A percentile compares a stretch with the other conserved stretches of the same genome.
These are phyloP conservation scores for Mortierella sp. DNA, from an alignment of 371 early-diverging fungal genomes.

Conservation along the genomic window DNA sequence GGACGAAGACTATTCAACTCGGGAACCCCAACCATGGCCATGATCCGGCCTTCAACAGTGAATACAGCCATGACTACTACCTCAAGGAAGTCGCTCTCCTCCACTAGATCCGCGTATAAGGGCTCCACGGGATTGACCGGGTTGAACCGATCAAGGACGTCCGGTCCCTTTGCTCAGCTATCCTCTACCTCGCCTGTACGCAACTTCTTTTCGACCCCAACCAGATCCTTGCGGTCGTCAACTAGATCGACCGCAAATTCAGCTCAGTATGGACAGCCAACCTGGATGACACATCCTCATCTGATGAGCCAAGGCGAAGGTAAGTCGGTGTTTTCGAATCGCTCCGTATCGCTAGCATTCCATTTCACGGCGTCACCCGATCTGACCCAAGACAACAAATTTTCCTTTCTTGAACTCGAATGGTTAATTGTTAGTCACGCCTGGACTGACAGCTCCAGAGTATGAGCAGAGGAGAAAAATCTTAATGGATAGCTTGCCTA, in stretches of 20 bases:
- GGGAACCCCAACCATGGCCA: constrained; percentile 12
- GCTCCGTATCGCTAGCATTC: not conserved
- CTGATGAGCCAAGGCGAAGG: constrained; percentile 78
- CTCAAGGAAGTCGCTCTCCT: not conserved
- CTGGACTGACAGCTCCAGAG: constrained; percentile 77
- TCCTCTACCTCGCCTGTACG: too few species aligned
- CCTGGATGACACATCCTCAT: constrained; percentile 82
- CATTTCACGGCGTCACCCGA: not conserved
- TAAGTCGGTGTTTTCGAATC: constrained; percentile 42
- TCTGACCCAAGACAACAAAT: not conserved
- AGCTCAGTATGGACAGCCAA: constrained; percentile 77
- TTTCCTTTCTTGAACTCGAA: constrained; percentile 8
- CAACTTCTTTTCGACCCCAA: constrained; percentile 17
- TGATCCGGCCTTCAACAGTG: constrained; percentile 20
- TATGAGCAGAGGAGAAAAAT: constrained; percentile 79
- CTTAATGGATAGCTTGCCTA: constrained; percentile 71
- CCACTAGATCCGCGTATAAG: constrained; percentile 9
- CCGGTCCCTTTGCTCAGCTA: constrained; percentile 1
- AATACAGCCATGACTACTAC: constrained; percentile 15
- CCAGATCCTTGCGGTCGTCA: not conserved
- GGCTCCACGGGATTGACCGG: not conserved
- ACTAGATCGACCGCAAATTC: not conserved
- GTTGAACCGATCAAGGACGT: constrained; percentile 1
- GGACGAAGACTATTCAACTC: constrained; percentile 41
- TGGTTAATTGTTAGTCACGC: constrained; percentile 68